Percentiles rank a stretch among this genome's conserved stretches.
phyloP scores from a whole-genome alignment of 1,284 basidiomycete species.

The Fomitopsis betulina region DNA sequence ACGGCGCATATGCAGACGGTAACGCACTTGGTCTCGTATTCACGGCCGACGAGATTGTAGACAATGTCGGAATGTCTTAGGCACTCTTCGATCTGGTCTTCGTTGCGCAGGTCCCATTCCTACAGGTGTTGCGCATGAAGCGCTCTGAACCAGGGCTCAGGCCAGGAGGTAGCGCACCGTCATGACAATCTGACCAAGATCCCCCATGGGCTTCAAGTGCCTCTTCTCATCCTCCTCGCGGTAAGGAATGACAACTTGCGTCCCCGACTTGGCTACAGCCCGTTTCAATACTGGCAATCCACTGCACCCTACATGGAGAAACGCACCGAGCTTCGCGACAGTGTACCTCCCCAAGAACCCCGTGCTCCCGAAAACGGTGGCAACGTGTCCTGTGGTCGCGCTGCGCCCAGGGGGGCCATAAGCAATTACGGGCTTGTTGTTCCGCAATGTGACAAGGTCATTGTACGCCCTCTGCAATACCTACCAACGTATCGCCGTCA shows the following conservation, averaged over 20 bases:
- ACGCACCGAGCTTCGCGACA: conserved; percentile 84
- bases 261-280: conserved; percentile 77
- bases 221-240: conserved; percentile 94
- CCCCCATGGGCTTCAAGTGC: conserved; percentile 89
- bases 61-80: conserved; percentile 95
- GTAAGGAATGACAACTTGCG: conserved; percentile 94
- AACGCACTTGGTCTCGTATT: conserved; percentile 72
- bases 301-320: background rate
- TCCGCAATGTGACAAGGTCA: conserved; percentile 61
- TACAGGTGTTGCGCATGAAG: conserved; percentile 26
- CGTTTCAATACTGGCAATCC: background rate
- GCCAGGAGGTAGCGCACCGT: conserved; percentile 54
- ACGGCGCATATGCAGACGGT: background rate
- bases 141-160: background rate
- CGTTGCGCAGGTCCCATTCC: conserved; percentile 94
- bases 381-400: conserved; percentile 84
- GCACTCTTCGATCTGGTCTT: conserved; percentile 91
- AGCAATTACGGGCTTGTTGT: conserved; percentile 63
- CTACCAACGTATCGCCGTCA: background rate
- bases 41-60: conserved; percentile 89
- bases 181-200: conserved; percentile 94
- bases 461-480: conserved; percentile 61
- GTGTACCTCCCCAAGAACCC: conserved; percentile 95
- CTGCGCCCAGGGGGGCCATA: conserved; percentile 83
- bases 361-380: conserved; percentile 96